Conservation (phyloP, 805 yeast genomes). For the Helenozyma rhizophorensis region DNA sequence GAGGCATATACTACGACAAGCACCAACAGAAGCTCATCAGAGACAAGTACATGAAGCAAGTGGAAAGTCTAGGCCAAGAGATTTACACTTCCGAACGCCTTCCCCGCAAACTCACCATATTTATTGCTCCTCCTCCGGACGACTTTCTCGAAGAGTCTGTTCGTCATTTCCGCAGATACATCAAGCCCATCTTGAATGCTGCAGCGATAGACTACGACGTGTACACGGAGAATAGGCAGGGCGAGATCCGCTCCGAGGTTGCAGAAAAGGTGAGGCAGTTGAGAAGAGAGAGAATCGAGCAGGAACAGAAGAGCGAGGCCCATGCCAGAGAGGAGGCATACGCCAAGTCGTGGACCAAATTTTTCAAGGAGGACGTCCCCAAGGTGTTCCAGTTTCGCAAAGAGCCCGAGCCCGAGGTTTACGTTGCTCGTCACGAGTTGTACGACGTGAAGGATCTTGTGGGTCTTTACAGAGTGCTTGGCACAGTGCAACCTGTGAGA, state of each 20-base stretch:
- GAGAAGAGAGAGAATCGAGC: conserved; percentile 40
- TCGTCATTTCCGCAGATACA: conserved; percentile 67
- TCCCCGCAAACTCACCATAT: conserved; percentile 77
- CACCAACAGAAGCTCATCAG: conserved; percentile 65
- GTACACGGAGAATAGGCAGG: conserved; percentile 76
- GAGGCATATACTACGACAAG: conserved; percentile 80
- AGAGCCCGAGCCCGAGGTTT: conserved; percentile 24
- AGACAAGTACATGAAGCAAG: conserved; percentile 57
- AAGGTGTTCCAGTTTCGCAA: conserved; percentile 8
- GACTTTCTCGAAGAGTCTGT: conserved; percentile 76
- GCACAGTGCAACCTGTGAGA: conserved; percentile 29
- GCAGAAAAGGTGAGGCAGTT: conserved; percentile 76
- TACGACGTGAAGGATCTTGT: conserved; percentile 46
- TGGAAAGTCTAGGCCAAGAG: conserved; percentile 47
- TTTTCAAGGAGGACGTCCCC: conserved; percentile 15
- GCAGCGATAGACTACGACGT: conserved; percentile 83
- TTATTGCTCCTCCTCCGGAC: conserved; percentile 95
- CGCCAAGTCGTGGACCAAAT: conserved; percentile 26
- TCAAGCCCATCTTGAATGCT: conserved; percentile 82
- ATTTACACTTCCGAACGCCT: conserved; percentile 42
- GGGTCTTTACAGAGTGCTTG: conserved; percentile 48
- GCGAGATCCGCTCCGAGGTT: conserved; percentile 75
- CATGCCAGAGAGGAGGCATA: conserved; percentile 7
- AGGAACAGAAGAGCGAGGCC: conserved; percentile 4
- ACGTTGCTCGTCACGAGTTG: conserved; percentile 28